phyloP scores from a whole-genome alignment of 106 monocot genomes.

The Dactylorhiza incarnata region DNA sequence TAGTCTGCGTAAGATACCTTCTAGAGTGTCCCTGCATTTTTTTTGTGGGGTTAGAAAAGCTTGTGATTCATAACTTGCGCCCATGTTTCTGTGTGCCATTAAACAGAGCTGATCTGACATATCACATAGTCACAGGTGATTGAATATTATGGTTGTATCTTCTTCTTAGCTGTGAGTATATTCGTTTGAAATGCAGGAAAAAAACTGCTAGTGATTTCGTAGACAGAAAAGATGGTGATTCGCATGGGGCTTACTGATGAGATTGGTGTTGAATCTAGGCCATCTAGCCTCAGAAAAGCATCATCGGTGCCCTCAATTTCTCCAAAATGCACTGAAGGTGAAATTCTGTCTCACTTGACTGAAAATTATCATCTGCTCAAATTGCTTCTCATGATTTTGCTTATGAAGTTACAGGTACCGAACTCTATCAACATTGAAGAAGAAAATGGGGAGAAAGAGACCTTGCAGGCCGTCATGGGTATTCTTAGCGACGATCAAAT shows the following conservation, averaged over 20 bases:
- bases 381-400: background rate
- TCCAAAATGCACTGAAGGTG: slow-evolving; percentile 13
- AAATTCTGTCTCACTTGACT: background rate
- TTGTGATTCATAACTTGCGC: background rate
- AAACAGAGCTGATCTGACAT: background rate
- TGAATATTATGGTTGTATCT: background rate
- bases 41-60: background rate
- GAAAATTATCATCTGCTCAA: background rate
- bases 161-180: background rate
- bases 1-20: background rate
- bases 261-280: slow-evolving; percentile 2
- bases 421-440: background rate
- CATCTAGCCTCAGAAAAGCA: background rate
- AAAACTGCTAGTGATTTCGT: background rate
- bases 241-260: background rate
- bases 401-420: slow-evolving; percentile 3
- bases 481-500: background rate
- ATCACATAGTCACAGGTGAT: background rate
- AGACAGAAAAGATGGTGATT: background rate
- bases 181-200: background rate
- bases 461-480: background rate
- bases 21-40: background rate
- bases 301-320: slow-evolving; percentile 4
- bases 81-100: background rate
- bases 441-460: slow-evolving; percentile 7